Percentiles rank a stretch among this genome's conserved stretches.
These are phyloP conservation scores for Fusarium tanahbumbuense DNA, from an alignment of 2,329 filamentous ascomycete species.

Conservation along the genomic window DNA sequence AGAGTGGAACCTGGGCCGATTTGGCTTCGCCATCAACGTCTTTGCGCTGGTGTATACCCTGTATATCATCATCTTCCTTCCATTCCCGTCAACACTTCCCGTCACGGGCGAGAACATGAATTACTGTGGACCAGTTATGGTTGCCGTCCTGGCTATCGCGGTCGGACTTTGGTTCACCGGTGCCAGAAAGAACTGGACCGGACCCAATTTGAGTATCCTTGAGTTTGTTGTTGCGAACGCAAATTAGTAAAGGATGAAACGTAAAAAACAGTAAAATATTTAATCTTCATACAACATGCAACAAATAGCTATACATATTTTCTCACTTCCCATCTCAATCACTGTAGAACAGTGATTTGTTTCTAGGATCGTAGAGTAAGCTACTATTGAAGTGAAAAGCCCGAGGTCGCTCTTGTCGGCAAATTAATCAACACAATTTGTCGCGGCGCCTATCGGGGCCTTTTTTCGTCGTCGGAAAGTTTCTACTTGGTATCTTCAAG, in stretches of 20 bases:
- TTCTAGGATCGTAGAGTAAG: background rate
- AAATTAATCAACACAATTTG: background rate
- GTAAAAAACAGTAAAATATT: background rate
- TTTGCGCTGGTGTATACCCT: constrained; percentile 43
- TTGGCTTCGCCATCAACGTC: constrained; percentile 29
- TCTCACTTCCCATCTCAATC: background rate
- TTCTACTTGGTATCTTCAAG: background rate
- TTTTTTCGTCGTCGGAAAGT: background rate
- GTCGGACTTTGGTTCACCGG: constrained; percentile 34
- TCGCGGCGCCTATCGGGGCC: too few species aligned
- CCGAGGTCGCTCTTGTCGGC: background rate
- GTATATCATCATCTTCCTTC: constrained; percentile 43
- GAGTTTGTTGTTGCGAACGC: constrained; percentile 41
- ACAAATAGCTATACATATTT: background rate
- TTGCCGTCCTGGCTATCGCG: constrained; percentile 34
- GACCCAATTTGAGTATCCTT: constrained; percentile 42
- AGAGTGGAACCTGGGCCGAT: constrained; percentile 43
- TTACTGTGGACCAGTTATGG: constrained; percentile 44
- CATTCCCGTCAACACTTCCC: constrained; percentile 41
- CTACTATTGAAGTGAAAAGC: background rate
- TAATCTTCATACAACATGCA: background rate
- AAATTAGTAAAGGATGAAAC: background rate
- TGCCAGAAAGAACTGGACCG: constrained; percentile 41
- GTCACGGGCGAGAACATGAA: constrained; percentile 43
- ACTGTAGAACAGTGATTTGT: background rate